phyloP scores from a whole-genome alignment of 495 filamentous ascomycete genomes.

The Penicillium tannophilum region DNA sequence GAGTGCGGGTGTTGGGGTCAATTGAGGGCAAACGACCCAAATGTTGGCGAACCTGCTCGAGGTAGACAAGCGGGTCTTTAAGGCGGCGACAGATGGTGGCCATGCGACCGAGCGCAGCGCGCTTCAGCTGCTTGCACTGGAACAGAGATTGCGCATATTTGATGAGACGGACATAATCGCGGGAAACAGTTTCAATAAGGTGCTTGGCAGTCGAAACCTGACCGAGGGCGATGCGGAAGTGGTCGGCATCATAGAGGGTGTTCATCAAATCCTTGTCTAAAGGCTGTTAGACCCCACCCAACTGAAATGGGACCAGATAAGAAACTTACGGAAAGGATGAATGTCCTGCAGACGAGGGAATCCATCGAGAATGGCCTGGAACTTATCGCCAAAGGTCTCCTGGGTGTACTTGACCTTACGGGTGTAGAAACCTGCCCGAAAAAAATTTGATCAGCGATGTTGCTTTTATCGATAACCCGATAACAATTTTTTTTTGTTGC shows the following conservation, averaged over 20 bases:
- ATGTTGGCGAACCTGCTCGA: constrained; percentile 98
- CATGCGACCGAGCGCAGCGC: constrained; percentile 89
- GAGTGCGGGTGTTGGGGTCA: constrained; percentile 92
- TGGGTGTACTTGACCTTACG: constrained; percentile 99
- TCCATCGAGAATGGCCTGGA: constrained; percentile 83
- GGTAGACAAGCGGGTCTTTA: constrained; percentile 91
- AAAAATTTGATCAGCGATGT: constrained; percentile 33
- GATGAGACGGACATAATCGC: constrained; percentile 91
- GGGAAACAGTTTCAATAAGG: constrained; percentile 90
- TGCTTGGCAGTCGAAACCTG: constrained; percentile 95
- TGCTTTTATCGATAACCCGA: constrained; percentile 30
- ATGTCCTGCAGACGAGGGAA: constrained; percentile 95
- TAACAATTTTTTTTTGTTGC: constrained; percentile 22
- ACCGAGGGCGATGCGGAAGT: constrained; percentile 94
- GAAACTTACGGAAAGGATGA: constrained; percentile 85
- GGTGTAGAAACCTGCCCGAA: constrained; percentile 77
- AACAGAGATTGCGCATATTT: constrained; percentile 96
- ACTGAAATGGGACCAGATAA: constrained; percentile 20
- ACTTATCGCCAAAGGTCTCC: constrained; percentile 94
- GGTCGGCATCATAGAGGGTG: constrained; percentile 93
- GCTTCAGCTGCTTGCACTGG: constrained; percentile 93
- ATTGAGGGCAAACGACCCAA: constrained; percentile 96
- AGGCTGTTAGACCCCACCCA: constrained; percentile 24
- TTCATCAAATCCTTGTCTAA: constrained; percentile 78
- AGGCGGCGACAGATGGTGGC: constrained; percentile 91